Evolutionary conservation across 495 filamentous ascomycete species (phyloP).

Genomic region (Podospora bellae-mahoneyi): DNA sequence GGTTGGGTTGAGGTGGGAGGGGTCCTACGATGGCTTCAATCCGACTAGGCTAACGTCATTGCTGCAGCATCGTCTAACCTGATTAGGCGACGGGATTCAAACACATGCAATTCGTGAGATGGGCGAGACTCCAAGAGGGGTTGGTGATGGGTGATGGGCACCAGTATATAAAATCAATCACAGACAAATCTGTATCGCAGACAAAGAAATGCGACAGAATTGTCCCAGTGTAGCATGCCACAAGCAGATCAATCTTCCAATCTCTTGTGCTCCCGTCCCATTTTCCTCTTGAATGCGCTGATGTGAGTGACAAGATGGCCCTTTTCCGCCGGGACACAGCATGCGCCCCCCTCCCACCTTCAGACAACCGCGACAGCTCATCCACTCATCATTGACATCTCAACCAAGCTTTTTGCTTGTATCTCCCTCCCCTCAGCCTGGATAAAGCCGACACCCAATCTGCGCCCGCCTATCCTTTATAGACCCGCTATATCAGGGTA

Average conservation of each 20-base stretch:
- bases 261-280: neutral
- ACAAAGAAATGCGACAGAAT: neutral
- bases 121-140: neutral
- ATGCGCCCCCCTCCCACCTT: neutral
- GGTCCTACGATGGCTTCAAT: conserved; percentile 7
- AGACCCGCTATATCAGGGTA: neutral
- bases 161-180: neutral
- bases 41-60: conserved; percentile 25
- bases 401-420: neutral
- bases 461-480: neutral
- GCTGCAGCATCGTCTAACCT: conserved; percentile 29
- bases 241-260: neutral
- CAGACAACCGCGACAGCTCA: neutral
- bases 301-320: neutral
- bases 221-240: neutral
- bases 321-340: neutral
- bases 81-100: conserved; percentile 2
- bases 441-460: neutral
- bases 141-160: neutral
- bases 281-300: neutral
- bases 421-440: neutral
- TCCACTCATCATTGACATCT: neutral
- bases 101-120: neutral
- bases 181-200: neutral
- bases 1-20: neutral